Percentiles rank a stretch among this genome's conserved stretches.
phyloP scores from a whole-genome alignment of 306 rosid genomes.

The Vicia faba region DNA sequence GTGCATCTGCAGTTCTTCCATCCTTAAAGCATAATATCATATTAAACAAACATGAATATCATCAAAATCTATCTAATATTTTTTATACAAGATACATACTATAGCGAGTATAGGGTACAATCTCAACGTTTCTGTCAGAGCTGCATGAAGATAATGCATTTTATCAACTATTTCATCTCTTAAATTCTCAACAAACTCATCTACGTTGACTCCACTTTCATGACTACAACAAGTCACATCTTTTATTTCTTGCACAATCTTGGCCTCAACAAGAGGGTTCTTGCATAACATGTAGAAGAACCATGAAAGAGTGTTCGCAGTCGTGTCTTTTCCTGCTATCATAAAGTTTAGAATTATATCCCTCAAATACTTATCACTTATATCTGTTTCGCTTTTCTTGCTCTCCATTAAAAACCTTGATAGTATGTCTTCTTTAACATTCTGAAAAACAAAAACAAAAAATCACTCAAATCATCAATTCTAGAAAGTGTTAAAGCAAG shows the following conservation, averaged over 20 bases:
- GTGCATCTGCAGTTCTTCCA: constrained; percentile 58
- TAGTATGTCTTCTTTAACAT: constrained; percentile 72
- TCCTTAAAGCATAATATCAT: constrained; percentile 42
- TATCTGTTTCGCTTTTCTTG: constrained; percentile 53
- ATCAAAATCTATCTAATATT: constrained; percentile 2
- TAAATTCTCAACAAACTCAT: constrained; percentile 51
- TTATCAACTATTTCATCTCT: constrained; percentile 57
- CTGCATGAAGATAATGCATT: constrained; percentile 88
- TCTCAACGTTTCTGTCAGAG: constrained; percentile 80
- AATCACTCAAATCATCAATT: not conserved
- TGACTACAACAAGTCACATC: constrained; percentile 44
- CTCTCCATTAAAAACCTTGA: constrained; percentile 79
- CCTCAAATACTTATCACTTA: constrained; percentile 64
- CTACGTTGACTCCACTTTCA: constrained; percentile 37
- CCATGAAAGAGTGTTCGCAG: constrained; percentile 78
- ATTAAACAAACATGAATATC: not conserved
- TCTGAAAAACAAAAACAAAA: constrained; percentile 32
- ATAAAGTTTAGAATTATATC: constrained; percentile 72
- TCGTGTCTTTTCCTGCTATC: constrained; percentile 78
- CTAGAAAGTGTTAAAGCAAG: not conserved
- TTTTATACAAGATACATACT: constrained; percentile 46
- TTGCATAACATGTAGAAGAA: constrained; percentile 79
- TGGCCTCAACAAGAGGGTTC: constrained; percentile 71
- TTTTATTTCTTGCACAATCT: constrained; percentile 67
- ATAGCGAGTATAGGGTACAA: constrained; percentile 70